Base-by-base conservation (phyloP, 192 early-diverging fungal species). In the Rhizoclosmatium globosum region DNA sequence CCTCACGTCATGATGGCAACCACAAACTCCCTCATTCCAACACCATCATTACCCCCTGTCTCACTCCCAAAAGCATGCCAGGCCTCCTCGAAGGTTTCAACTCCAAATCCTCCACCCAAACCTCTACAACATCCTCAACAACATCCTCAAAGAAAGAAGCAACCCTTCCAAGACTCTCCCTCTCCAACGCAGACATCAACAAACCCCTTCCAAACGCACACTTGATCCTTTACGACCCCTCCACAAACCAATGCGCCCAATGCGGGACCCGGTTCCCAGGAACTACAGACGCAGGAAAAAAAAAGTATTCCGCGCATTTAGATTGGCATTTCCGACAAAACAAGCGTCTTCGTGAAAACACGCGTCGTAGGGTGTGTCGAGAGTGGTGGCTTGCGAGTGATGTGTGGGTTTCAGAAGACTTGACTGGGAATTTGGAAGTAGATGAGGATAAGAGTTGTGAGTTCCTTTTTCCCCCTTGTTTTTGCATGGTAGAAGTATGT, bases 291-390 rank as follows among this genome's bases (percentile, higher is more conserved):
- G 39, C 59, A 15, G 95, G 94, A 2, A 86, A 92, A 73, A 84
- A 85, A 38, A 91, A 92, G 72, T 94, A 96, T 89, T 89, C 91
- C 68, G 85, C 88, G 53, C 97, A 99, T 82, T 70, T 99, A 45
- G 96, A 99, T 76, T 97, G 95, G 91, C 97, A 99, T 84, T 99
- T 98, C 83, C 88, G 97, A 45, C 94, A 96, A 83, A 99, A 99
- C 82, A 85, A 93, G 62, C 89, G 95, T 45, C 81, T 93, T 72
- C 93, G 93, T 82, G 94, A 97, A 68, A 89, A 91, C 72, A 58
- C 57, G 2, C 94, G 93, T 74, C 91, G 92, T 53, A 92, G 93
- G n/a, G 82, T 94, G 57, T 92, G 92, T 44, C 91, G 96, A 47
- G 94, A 93, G 47, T 99, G 96, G 96, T 96, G 94, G 84, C 83